These are phyloP conservation scores for Bullera alba DNA, from an alignment of 768 basidiomycete species.

Conservation along the genomic window DNA sequence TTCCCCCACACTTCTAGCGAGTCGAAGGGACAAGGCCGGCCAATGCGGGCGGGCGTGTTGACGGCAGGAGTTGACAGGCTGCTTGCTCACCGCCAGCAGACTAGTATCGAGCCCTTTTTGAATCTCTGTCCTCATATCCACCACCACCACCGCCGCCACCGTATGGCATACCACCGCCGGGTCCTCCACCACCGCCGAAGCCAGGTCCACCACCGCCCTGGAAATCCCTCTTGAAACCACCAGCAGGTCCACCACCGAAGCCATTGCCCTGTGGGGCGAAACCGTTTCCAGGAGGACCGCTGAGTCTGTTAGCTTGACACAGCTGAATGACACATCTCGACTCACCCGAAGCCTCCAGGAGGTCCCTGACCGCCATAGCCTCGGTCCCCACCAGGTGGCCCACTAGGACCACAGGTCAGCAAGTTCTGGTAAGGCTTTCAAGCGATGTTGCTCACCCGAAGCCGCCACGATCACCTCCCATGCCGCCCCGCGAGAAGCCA, in stretches of 20 bases:
- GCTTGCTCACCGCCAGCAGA: not conserved
- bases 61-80: not conserved
- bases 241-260: slow-evolving; percentile 25
- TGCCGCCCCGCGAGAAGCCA: slow-evolving; percentile 37
- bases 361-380: slow-evolving; percentile 5
- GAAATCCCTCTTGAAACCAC: slow-evolving; percentile 35
- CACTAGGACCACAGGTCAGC: slow-evolving; percentile 12
- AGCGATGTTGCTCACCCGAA: slow-evolving; percentile 20
- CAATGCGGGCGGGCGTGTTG: not conserved
- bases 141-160: slow-evolving; percentile 15
- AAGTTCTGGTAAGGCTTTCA: too few relatives aligned
- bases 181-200: slow-evolving; percentile 12
- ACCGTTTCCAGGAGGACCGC: slow-evolving; percentile 11
- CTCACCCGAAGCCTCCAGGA: slow-evolving; percentile 1
- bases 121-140: slow-evolving; percentile 28
- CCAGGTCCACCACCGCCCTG: slow-evolving; percentile 14
- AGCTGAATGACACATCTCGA: not conserved
- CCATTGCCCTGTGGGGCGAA: slow-evolving; percentile 34
- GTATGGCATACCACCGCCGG: slow-evolving; percentile 6
- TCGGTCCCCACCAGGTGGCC: slow-evolving; percentile 15
- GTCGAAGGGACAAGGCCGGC: not conserved
- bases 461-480: slow-evolving; percentile 43
- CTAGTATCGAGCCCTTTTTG: slow-evolving; percentile 36
- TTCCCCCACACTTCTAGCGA: not conserved
- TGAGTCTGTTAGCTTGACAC: not conserved